Conservation (phyloP, 805 yeast species). For the Danielozyma ontarioensis region DNA sequence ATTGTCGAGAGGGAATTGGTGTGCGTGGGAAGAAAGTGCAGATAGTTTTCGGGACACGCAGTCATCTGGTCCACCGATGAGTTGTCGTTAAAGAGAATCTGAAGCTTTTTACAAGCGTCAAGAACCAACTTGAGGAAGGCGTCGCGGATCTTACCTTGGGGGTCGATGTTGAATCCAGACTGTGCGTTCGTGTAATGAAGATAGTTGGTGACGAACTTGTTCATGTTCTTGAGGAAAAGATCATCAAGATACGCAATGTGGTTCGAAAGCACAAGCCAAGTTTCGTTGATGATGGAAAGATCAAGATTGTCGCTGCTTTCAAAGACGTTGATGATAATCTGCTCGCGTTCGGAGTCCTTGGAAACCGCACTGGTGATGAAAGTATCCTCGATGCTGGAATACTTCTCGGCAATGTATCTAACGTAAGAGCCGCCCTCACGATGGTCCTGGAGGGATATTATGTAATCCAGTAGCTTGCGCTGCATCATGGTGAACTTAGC, state of each 20-base stretch:
- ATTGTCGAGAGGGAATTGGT: constrained; percentile 37
- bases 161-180: constrained; percentile 22
- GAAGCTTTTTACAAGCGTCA: constrained; percentile 20
- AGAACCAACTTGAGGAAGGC: constrained; percentile 20
- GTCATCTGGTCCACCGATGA: constrained; percentile 27
- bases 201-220: constrained; percentile 34
- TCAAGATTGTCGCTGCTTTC: constrained; percentile 37
- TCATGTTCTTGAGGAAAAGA: constrained; percentile 21
- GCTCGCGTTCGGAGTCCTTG: constrained; percentile 18
- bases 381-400: constrained; percentile 29
- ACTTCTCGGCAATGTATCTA: constrained; percentile 34
- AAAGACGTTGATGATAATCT: constrained; percentile 25
- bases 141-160: constrained; percentile 22
- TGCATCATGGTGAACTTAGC: constrained; percentile 34
- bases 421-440: constrained; percentile 33
- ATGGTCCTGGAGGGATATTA: constrained; percentile 24
- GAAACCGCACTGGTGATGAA: constrained; percentile 24
- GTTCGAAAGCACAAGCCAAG: constrained; percentile 38
- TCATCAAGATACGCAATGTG: constrained; percentile 30
- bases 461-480: constrained; percentile 30
- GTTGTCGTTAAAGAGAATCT: constrained; percentile 23
- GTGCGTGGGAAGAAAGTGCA: constrained; percentile 32
- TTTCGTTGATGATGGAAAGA: constrained; percentile 35
- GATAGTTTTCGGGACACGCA: constrained; percentile 30
- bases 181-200: constrained; percentile 23